A percentile compares a stretch with the other conserved stretches of the same genome.
Evolutionary conservation across 345 rosid genomes (phyloP).

Genomic region (Corymbia maculata): DNA sequence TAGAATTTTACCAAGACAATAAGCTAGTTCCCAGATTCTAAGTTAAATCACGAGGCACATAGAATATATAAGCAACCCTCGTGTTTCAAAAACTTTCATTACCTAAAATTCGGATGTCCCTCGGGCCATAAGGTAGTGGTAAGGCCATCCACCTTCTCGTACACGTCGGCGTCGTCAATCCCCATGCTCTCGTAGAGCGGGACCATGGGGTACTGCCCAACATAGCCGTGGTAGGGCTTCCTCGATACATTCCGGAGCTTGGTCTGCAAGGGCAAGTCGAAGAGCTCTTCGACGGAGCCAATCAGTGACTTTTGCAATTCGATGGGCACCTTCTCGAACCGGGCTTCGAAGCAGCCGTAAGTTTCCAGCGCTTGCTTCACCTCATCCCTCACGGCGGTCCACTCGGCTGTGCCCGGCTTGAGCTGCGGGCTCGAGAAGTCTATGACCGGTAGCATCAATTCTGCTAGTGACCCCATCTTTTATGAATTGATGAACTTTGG

Average conservation of each 20-base stretch:
- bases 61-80: neutral
- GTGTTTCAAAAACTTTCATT: neutral
- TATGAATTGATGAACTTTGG: neutral
- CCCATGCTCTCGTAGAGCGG: conserved; percentile 63
- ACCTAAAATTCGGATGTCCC: conserved; percentile 52
- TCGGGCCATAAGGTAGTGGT: conserved; percentile 34
- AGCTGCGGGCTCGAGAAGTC: conserved; percentile 23
- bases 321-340: conserved; percentile 19
- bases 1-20: neutral
- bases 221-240: conserved; percentile 49
- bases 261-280: conserved; percentile 39
- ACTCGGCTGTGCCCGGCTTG: conserved; percentile 28
- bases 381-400: conserved; percentile 23
- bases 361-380: conserved; percentile 41
- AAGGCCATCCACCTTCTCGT: conserved; percentile 19
- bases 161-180: conserved; percentile 30
- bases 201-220: conserved; percentile 41
- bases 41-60: neutral
- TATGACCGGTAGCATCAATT: conserved; percentile 23
- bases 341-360: conserved; percentile 62
- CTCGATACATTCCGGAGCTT: conserved; percentile 34
- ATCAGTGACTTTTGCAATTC: conserved; percentile 23
- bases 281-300: conserved; percentile 33
- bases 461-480: conserved; percentile 29
- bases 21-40: neutral